Evolutionary conservation across 352 stramenopile genomes (phyloP), one percentile per base, ranked within the genome.

Genomic region (Halophytophthora batemanensis): DNA sequence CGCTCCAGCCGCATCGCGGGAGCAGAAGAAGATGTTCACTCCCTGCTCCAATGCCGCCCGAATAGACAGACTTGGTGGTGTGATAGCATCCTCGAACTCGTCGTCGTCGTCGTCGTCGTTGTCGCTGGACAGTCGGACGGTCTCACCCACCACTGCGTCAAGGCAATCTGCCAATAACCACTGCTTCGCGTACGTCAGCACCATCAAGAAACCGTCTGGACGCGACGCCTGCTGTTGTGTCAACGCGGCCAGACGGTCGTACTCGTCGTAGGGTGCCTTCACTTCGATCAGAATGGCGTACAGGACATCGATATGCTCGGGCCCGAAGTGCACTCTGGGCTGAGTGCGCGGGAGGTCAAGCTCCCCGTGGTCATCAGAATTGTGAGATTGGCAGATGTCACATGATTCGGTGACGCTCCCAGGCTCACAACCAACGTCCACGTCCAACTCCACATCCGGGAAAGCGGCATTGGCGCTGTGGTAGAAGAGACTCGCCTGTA

Each of bases 251-350:
- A 93, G 59, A 1, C 84, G 71, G 45, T 92, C 82, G 29, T 87
- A 93, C 47, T 95, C 78, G 42, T 93, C 85, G 51, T 92, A 95
- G 23, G 85, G 85, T 12, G 85, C 79, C 52, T 88, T 90, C 28
- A 95, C 81, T 64, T 95, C 85, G 45, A 90, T 82, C 48, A 95
- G 53, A 60, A 95, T 91, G 18, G 82, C 81, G 49, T 90, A 91
- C 48, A 93, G 67, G 2, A 93, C 77, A 45, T 95, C 85, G 38
- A 95, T 85, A 49, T 93, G 85, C 23, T 89, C 69, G 0, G 71
- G 64, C 44, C 69, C 79, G 33, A 95, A 80, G 59, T 95, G 85
- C 34, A 93, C 70, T 23, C 66, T 66, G 0, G 82, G 82, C 39
- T 84, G 74, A 22, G 56, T 61, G 10, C 28, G 46, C 31, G 61